Evolutionary conservation across 2,329 filamentous ascomycete genomes (phyloP).

Genomic region (Alternaria atra): DNA sequence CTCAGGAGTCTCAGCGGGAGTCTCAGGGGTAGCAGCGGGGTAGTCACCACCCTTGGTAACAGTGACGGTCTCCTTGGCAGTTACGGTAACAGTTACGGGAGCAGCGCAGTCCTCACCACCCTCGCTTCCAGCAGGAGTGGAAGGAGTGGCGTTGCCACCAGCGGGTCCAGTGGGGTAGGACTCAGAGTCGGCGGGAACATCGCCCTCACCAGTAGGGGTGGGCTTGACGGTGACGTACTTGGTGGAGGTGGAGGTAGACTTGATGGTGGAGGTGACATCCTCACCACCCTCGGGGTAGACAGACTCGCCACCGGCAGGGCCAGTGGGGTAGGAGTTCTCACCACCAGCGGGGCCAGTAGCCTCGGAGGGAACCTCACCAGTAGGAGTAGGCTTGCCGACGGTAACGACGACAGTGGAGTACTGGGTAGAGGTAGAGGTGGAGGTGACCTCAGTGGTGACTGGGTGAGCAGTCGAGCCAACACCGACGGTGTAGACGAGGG

Average conservation of each 20-base stretch:
- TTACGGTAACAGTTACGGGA: constrained; percentile 50
- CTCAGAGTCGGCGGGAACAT: constrained; percentile 4
- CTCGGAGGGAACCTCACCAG: constrained; percentile 5
- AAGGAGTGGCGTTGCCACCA: constrained; percentile 5
- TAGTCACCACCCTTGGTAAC: constrained; percentile 39
- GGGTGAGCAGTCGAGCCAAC: constrained; percentile 55
- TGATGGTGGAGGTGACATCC: constrained; percentile 49
- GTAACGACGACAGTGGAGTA: constrained; percentile 47
- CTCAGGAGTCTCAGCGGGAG: constrained; percentile 15
- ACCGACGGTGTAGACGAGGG: constrained; percentile 56
- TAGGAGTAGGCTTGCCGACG: constrained; percentile 12
- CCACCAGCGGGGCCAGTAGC: constrained; percentile 20
- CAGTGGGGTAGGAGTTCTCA: constrained; percentile 6
- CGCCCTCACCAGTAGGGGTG: constrained; percentile 9
- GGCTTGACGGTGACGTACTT: constrained; percentile 42
- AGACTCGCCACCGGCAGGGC: constrained; percentile 9
- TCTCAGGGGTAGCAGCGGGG: constrained; percentile 16
- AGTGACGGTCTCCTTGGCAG: constrained; percentile 50
- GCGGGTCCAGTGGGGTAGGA: constrained; percentile 7
- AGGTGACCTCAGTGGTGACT: constrained; percentile 50
- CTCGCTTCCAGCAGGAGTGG: constrained; percentile 15
- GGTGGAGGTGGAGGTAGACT: constrained; percentile 44
- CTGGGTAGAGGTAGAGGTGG: constrained; percentile 44
- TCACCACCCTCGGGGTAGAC: constrained; percentile 14
- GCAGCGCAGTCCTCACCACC: constrained; percentile 40